These are phyloP conservation scores for Herpetomonas tarakana DNA, from an alignment of 208 protist genomes.

Conservation along the genomic window DNA sequence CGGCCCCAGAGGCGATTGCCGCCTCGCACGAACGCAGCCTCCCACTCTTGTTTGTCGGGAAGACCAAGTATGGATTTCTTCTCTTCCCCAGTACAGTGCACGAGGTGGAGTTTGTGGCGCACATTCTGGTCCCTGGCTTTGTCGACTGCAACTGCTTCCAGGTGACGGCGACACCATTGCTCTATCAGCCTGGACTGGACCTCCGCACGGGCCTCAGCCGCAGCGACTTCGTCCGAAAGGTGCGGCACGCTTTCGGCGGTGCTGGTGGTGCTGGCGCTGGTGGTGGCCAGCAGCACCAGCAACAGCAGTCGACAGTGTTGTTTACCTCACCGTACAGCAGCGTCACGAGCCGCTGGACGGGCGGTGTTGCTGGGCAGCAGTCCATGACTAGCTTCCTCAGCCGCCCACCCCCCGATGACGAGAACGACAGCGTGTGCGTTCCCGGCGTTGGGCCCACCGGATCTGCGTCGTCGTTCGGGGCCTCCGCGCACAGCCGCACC, in stretches of 20 bases:
- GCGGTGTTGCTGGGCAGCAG: no score
- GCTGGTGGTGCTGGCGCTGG: no score
- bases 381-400: no score
- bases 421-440: no score
- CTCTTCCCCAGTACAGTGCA: conserved; percentile 60
- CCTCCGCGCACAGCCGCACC: conserved; percentile 4
- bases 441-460: no score
- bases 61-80: conserved; percentile 53
- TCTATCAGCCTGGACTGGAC: conserved; percentile 5
- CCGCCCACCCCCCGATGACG: no score
- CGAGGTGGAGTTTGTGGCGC: conserved; percentile 54
- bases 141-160: conserved; percentile 64
- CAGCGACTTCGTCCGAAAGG: conserved; percentile 8
- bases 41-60: conserved; percentile 61
- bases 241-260: not conserved
- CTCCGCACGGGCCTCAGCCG: conserved; percentile 20
- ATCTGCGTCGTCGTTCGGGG: not conserved
- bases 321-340: no score
- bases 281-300: not conserved
- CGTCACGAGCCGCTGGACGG: no score
- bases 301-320: no score
- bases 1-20: not conserved
- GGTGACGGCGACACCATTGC: conserved; percentile 38
- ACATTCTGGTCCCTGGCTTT: conserved; percentile 52
- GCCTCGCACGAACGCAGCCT: not conserved